These are phyloP conservation scores for Rosa multiflora DNA, from an alignment of 306 rosid genomes.

Conservation along the genomic window DNA sequence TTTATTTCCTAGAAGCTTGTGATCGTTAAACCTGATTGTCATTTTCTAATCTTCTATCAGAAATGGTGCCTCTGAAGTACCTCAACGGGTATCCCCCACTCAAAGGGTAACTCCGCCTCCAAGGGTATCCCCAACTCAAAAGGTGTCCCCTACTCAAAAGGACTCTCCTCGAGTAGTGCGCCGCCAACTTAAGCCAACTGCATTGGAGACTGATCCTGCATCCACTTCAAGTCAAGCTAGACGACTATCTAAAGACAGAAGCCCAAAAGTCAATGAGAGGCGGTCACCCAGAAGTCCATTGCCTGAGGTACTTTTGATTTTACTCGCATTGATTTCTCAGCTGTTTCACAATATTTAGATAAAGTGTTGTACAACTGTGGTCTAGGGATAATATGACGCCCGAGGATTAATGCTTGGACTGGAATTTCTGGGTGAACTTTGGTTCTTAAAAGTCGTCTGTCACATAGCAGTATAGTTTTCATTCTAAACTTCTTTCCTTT, in stretches of 20 bases:
- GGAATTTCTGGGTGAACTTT: too few species aligned
- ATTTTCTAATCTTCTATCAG: slow-evolving; percentile 38
- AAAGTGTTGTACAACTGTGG: slow-evolving; percentile 1
- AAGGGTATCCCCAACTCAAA: slow-evolving; percentile 58
- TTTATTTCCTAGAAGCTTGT: slow-evolving; percentile 13
- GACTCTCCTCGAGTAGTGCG: slow-evolving; percentile 65
- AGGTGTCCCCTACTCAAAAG: slow-evolving; percentile 74
- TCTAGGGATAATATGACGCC: background rate
- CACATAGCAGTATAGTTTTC: too few species aligned
- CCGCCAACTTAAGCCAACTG: slow-evolving; percentile 66
- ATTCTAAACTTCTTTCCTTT: too few species aligned
- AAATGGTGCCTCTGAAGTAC: slow-evolving; percentile 67
- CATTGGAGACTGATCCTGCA: slow-evolving; percentile 51
- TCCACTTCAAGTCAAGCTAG: slow-evolving; percentile 51
- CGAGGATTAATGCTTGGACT: background rate
- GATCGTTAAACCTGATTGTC: slow-evolving; percentile 15
- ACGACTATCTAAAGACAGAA: slow-evolving; percentile 66
- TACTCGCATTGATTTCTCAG: background rate
- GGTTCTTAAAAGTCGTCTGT: too few species aligned
- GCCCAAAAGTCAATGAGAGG: slow-evolving; percentile 77
- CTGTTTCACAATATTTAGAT: background rate
- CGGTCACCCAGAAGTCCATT: slow-evolving; percentile 82
- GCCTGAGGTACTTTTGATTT: slow-evolving; percentile 58
- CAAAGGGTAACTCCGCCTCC: slow-evolving; percentile 14
- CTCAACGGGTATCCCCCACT: slow-evolving; percentile 67